Percentiles rank a stretch among this genome's conserved stretches.
Conservation (phyloP, 805 yeast species). For the Nakazawaea siamensis region DNA sequence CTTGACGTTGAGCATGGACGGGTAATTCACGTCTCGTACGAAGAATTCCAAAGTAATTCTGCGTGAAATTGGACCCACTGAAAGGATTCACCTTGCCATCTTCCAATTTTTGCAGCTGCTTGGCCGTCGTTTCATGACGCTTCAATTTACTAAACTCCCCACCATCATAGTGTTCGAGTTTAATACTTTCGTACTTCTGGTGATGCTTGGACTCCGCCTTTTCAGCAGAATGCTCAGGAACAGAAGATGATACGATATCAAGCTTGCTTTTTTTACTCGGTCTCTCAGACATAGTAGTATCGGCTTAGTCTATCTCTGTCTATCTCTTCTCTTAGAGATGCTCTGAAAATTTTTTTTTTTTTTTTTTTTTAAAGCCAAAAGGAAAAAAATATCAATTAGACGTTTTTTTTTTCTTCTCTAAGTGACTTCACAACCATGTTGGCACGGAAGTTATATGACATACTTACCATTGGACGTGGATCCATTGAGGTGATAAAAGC, state of each 20-base stretch:
- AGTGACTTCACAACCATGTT: no score
- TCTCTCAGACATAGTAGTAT: slow-evolving; percentile 26
- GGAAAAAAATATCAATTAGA: no score
- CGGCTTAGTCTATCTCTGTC: no score
- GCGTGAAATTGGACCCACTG: slow-evolving; percentile 55
- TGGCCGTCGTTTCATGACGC: slow-evolving; percentile 61
- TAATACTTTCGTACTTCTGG: slow-evolving; percentile 25
- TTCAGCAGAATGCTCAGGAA: slow-evolving; percentile 61
- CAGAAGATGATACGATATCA: slow-evolving; percentile 34
- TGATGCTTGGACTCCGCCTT: slow-evolving; percentile 53
- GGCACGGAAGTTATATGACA: no score
- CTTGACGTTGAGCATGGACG: slow-evolving; percentile 87
- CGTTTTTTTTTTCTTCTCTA: no score
- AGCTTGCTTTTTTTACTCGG: slow-evolving; percentile 40
- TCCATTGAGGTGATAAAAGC: no score
- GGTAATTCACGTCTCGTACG: slow-evolving; percentile 80
- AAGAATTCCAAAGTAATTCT: slow-evolving; percentile 71
- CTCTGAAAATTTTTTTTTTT: no score
- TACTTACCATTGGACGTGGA: no score
- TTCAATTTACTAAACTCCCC: slow-evolving; percentile 51
- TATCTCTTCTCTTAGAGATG: no score
- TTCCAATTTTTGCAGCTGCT: slow-evolving; percentile 53
- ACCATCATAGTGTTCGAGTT: slow-evolving; percentile 48
- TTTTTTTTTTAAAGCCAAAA: no score
- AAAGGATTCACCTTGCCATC: slow-evolving; percentile 64